Conservation (phyloP, 192 early-diverging fungal genomes). For the Backusella tuberculispora region DNA sequence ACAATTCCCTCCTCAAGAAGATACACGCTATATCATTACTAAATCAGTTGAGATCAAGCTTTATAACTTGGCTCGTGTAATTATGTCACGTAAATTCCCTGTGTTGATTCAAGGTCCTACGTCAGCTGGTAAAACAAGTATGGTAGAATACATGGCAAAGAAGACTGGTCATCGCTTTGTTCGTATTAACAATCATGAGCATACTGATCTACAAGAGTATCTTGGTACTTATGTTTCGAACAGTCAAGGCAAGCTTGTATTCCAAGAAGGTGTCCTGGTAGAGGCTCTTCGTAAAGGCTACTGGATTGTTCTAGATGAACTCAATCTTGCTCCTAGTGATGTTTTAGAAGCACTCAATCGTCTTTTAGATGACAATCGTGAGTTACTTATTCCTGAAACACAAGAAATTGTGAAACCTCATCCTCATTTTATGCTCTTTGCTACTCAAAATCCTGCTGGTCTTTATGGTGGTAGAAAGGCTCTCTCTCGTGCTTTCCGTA, state of each 20-base stretch:
- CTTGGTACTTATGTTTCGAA: constrained; percentile 91
- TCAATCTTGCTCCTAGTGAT: constrained; percentile 98
- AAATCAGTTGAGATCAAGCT: constrained; percentile 86
- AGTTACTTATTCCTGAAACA: constrained; percentile 95
- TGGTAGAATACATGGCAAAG: constrained; percentile 96
- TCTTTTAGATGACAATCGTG: constrained; percentile 96
- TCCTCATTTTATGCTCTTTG: constrained; percentile 96
- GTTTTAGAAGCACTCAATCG: constrained; percentile 98
- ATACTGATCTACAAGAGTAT: constrained; percentile 98
- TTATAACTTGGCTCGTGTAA: constrained; percentile 86
- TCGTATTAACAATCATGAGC: constrained; percentile 99
- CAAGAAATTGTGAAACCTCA: constrained; percentile 93
- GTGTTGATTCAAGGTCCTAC: constrained; percentile 99
- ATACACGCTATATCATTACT: constrained; percentile 81
- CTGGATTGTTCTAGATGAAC: constrained; percentile 98
- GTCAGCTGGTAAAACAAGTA: constrained; percentile 96
- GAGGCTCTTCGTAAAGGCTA: constrained; percentile 92
- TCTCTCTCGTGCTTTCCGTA: constrained; percentile 95
- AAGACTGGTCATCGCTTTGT: constrained; percentile 92
- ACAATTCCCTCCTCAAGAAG: constrained; percentile 39
- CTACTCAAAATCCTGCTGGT: constrained; percentile 99
- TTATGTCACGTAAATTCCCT: constrained; percentile 88
- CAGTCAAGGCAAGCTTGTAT: constrained; percentile 81
- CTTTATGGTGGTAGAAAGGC: constrained; percentile 96
- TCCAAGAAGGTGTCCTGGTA: constrained; percentile 95